Percentiles rank a stretch among this genome's conserved stretches.
Evolutionary conservation across 2,329 filamentous ascomycete genomes (phyloP).

Genomic region (Penicillium sp.): DNA sequence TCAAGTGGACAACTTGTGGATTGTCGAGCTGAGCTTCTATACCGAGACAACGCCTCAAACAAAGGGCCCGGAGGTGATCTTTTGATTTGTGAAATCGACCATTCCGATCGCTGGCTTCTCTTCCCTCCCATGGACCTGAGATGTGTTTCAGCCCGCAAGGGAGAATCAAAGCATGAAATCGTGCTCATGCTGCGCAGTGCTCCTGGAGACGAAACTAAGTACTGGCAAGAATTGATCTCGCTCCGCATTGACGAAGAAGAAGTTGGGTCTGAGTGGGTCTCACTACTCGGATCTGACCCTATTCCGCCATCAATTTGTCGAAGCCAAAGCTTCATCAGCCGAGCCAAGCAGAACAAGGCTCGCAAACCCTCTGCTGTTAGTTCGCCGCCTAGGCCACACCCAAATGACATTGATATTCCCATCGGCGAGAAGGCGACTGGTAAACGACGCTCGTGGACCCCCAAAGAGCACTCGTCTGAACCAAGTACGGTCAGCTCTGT

Average conservation of each 20-base stretch:
- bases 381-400: slow-evolving; percentile 36
- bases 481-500: slow-evolving; percentile 34
- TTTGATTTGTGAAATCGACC: slow-evolving; percentile 88
- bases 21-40: slow-evolving; percentile 82
- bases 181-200: slow-evolving; percentile 82
- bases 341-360: slow-evolving; percentile 38
- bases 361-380: slow-evolving; percentile 25
- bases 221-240: slow-evolving; percentile 85
- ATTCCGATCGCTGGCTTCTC: slow-evolving; percentile 74
- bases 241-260: slow-evolving; percentile 74
- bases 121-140: slow-evolving; percentile 81
- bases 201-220: slow-evolving; percentile 54
- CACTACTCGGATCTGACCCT: slow-evolving; percentile 71
- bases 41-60: slow-evolving; percentile 74
- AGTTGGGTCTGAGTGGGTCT: slow-evolving; percentile 80
- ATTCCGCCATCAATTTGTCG: slow-evolving; percentile 60
- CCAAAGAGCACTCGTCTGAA: slow-evolving; percentile 33
- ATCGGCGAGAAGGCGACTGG: slow-evolving; percentile 58
- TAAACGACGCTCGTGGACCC: slow-evolving; percentile 40
- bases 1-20: slow-evolving; percentile 87
- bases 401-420: slow-evolving; percentile 59
- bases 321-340: slow-evolving; percentile 53
- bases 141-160: slow-evolving; percentile 75
- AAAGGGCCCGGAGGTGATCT: slow-evolving; percentile 73
- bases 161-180: slow-evolving; percentile 69